phyloP scores from a whole-genome alignment of 2,329 filamentous ascomycete genomes.

The Fusarium mangiferae region DNA sequence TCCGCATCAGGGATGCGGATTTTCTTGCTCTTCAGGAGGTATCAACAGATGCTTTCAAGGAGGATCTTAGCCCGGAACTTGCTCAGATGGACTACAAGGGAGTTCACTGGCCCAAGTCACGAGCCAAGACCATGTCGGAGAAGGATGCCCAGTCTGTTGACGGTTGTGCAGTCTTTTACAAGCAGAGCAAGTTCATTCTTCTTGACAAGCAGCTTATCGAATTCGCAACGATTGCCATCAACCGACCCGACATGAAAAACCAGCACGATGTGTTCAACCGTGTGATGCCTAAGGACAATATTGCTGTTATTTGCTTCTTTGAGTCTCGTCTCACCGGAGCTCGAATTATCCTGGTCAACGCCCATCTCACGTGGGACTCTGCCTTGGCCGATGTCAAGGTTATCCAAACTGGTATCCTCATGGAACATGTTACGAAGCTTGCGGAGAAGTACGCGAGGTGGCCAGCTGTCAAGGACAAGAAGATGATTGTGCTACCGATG shows the following conservation, averaged over 20 bases:
- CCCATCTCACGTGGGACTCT: slow-evolving; percentile 95
- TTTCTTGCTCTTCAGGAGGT: slow-evolving; percentile 95
- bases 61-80: slow-evolving; percentile 88
- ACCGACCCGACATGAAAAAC: slow-evolving; percentile 95
- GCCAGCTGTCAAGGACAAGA: slow-evolving; percentile 85
- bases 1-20: slow-evolving; percentile 82
- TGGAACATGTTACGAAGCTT: slow-evolving; percentile 89
- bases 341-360: slow-evolving; percentile 91
- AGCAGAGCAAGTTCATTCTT: slow-evolving; percentile 91
- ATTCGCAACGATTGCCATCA: slow-evolving; percentile 91
- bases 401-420: slow-evolving; percentile 92
- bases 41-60: slow-evolving; percentile 89
- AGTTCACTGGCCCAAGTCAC: slow-evolving; percentile 89
- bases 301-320: slow-evolving; percentile 90
- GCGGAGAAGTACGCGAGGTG: slow-evolving; percentile 86
- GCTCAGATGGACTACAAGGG: slow-evolving; percentile 92
- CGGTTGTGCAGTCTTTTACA: slow-evolving; percentile 97
- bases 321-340: slow-evolving; percentile 93
- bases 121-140: slow-evolving; percentile 91
- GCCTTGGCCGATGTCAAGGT: slow-evolving; percentile 93
- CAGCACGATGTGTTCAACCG: slow-evolving; percentile 98
- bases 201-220: slow-evolving; percentile 95
- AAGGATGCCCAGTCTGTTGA: slow-evolving; percentile 91
- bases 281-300: slow-evolving; percentile 98
- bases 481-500: slow-evolving; percentile 59